A percentile compares a stretch with the other conserved stretches of the same genome.
phyloP scores from a whole-genome alignment of 2,329 filamentous ascomycete species.

The Neobulgaria alba region DNA sequence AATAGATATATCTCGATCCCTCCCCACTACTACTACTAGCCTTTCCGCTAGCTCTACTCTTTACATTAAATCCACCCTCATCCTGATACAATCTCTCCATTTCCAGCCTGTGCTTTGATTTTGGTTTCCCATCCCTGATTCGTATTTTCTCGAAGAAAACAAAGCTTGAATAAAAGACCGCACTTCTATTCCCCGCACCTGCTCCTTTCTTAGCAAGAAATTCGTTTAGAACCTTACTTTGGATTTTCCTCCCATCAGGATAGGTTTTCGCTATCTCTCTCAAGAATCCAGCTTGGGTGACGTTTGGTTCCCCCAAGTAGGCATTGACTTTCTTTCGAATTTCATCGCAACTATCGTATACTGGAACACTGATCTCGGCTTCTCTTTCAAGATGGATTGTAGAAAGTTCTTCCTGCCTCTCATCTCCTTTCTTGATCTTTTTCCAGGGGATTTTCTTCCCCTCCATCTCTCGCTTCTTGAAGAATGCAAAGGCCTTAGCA shows the following conservation, averaged over 20 bases:
- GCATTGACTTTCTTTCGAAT: conserved; percentile 47
- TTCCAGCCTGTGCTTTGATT: conserved; percentile 40
- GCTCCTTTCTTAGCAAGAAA: conserved; percentile 44
- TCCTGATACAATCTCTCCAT: conserved; percentile 36
- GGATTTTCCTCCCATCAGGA: conserved; percentile 31
- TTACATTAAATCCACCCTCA: no score
- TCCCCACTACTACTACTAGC: no score
- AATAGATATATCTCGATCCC: no score
- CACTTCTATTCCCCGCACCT: conserved; percentile 38
- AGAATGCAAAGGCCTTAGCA: conserved; percentile 33
- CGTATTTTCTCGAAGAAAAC: conserved; percentile 52
- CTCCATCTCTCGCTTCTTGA: conserved; percentile 42
- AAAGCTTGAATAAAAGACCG: conserved; percentile 45
- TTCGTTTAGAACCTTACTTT: conserved; percentile 36
- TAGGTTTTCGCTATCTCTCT: conserved; percentile 39
- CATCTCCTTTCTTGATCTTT: conserved; percentile 27
- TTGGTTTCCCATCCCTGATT: conserved; percentile 41
- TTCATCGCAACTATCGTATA: conserved; percentile 51
- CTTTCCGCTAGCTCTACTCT: no score
- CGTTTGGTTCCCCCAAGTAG: conserved; percentile 36
- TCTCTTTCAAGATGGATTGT: conserved; percentile 40
- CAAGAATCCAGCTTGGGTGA: conserved; percentile 44
- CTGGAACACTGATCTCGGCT: conserved; percentile 34
- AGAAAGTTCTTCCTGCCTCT: conserved; percentile 32
- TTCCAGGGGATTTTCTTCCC: conserved; percentile 34